A percentile compares a stretch with the other conserved stretches of the same genome.
These are phyloP conservation scores for Phytopythium mirpurense DNA, from an alignment of 352 stramenopile genomes.

Conservation along the genomic window DNA sequence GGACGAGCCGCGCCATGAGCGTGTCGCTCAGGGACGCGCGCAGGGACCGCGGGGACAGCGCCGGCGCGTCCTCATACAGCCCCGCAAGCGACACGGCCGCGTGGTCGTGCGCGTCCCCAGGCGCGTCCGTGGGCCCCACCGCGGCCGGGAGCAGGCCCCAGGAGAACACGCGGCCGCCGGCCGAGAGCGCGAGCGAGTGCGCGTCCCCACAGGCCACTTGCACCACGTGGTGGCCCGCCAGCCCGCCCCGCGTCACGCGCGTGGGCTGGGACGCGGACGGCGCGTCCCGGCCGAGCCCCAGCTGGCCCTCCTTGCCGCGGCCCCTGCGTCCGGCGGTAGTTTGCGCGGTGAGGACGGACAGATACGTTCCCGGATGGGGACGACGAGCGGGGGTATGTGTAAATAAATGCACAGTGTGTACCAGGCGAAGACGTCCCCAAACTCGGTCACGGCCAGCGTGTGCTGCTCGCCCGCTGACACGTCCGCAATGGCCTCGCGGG, in stretches of 20 bases:
- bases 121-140: conserved; percentile 28
- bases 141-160: conserved; percentile 65
- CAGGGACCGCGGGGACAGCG: conserved; percentile 15
- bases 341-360: not conserved
- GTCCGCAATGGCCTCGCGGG: conserved; percentile 54
- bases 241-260: conserved; percentile 23
- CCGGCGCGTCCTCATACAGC: conserved; percentile 21
- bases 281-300: conserved; percentile 39
- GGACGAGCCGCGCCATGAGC: conserved; percentile 58
- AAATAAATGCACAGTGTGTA: conserved; percentile 12
- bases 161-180: conserved; percentile 66
- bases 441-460: conserved; percentile 74
- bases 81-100: conserved; percentile 53
- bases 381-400: no score
- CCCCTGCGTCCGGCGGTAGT: conserved; percentile 21
- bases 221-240: conserved; percentile 59
- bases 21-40: conserved; percentile 28
- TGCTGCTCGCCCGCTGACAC: conserved; percentile 73
- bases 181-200: conserved; percentile 59
- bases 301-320: conserved; percentile 60
- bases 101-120: conserved; percentile 35
- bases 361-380: no score
- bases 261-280: conserved; percentile 31
- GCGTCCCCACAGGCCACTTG: conserved; percentile 75
- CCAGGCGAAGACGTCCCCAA: conserved; percentile 78